These are phyloP conservation scores for Suillus brevipes DNA, from an alignment of 768 basidiomycete species.

Conservation along the genomic window DNA sequence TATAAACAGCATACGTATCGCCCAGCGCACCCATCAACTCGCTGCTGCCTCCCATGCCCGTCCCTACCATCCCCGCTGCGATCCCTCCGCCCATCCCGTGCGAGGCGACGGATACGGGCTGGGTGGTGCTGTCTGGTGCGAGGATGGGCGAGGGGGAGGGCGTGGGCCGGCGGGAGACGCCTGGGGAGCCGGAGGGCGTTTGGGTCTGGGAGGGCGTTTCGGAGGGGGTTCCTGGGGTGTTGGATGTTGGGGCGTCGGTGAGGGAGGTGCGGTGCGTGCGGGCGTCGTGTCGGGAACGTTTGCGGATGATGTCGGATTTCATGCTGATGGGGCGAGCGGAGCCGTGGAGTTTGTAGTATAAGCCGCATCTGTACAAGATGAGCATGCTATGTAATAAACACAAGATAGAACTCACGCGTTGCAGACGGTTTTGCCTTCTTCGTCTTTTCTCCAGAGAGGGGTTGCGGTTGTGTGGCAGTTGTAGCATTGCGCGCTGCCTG, in stretches of 20 bases:
- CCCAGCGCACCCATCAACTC: slow-evolving; percentile 54
- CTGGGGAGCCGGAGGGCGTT: slow-evolving; percentile 67
- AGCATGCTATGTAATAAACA: not conserved
- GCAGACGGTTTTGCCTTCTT: slow-evolving; percentile 89
- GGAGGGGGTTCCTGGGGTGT: slow-evolving; percentile 71
- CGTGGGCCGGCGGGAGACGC: slow-evolving; percentile 71
- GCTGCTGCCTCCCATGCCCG: slow-evolving; percentile 36
- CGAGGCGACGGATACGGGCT: slow-evolving; percentile 40
- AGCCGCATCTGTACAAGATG: slow-evolving; percentile 56
- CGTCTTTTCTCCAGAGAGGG: slow-evolving; percentile 88
- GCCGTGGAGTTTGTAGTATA: slow-evolving; percentile 86
- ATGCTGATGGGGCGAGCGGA: slow-evolving; percentile 85
- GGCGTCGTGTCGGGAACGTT: slow-evolving; percentile 81
- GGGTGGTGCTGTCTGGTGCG: slow-evolving; percentile 69
- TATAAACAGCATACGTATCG: slow-evolving; percentile 37
- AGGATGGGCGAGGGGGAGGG: slow-evolving; percentile 66
- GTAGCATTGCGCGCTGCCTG: slow-evolving; percentile 73
- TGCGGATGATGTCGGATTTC: slow-evolving; percentile 90
- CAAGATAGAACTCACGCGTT: slow-evolving; percentile 65
- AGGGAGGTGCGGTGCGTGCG: slow-evolving; percentile 45
- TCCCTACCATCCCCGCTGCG: not conserved
- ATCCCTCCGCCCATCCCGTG: slow-evolving; percentile 22
- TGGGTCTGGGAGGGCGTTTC: slow-evolving; percentile 61
- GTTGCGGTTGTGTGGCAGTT: slow-evolving; percentile 90
- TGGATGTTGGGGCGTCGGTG: slow-evolving; percentile 40